Evolutionary conservation across 2,329 filamentous ascomycete genomes (phyloP), one percentile per base, ranked within the genome.

Genomic region (Neocatenulostroma microsporum): DNA sequence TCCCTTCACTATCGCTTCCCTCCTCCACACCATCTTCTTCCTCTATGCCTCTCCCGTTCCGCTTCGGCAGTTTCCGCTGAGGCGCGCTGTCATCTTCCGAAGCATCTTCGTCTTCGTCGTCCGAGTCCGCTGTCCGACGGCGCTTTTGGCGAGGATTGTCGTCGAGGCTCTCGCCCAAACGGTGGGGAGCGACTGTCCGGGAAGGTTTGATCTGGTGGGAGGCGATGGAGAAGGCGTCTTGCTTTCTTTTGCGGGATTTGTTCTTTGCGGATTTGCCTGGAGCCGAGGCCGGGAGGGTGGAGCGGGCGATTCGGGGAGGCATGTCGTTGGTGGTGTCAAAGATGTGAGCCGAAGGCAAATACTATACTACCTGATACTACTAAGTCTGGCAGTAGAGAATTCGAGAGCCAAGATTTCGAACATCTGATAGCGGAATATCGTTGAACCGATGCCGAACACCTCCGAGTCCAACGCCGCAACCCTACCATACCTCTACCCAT

Each of bases 1-100:
- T 84, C 15, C 86, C 87, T 42, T 88, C 84, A 42, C 82, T 85
- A 55, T 94, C 88, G 48, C 81, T 88, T 8, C 84, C 84, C 45
- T 80, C 78, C 40, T 88, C 83, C n/a, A 76, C 69, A 45, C 73
- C 71, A 19, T 67, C 59, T 9, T 35, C 46, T 24, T 68, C 48
- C 10, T 47, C 46, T 31, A 42, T 41, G 14, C 46, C 49, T 31
- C 53, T 48, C 4, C 34, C 34, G 10, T 18, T 23, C 37, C 54
- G 51, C 27, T 31, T 44, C 9, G 46, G 42, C 25, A 55, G 52
- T 47, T 63, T 66, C 31, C 50, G 47, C 37, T 55, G 43, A 14
- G 50, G 30, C 21, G 47, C 28, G 28, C 54, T 26, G 2, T 68
- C 67, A 5, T 62, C 59, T 20, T 64, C 61, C n/a, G 60, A 56